phyloP scores from a whole-genome alignment of 2,329 filamentous ascomycete genomes.

The Chaetomiaceae sp. region DNA sequence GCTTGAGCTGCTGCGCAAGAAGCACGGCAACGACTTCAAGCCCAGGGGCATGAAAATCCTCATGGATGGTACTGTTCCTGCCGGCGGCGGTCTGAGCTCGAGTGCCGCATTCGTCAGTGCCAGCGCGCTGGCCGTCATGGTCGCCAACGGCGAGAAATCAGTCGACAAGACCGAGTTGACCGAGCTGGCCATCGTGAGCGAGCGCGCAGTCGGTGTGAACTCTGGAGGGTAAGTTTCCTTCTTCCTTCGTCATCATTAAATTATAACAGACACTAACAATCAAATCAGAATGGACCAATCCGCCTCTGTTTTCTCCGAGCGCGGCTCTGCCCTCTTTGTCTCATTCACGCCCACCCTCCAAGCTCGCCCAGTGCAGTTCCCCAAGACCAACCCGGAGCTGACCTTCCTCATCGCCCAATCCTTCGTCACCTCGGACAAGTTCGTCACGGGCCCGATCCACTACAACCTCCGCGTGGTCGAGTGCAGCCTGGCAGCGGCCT shows the following conservation, averaged over 20 bases:
- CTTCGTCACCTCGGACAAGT: constrained; percentile 91
- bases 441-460: constrained; percentile 85
- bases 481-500: constrained; percentile 79
- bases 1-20: constrained; percentile 68
- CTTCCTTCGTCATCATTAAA: no score
- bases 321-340: constrained; percentile 82
- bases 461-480: constrained; percentile 98
- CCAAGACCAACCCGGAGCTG: constrained; percentile 73
- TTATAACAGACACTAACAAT: background rate
- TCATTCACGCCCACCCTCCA: constrained; percentile 77
- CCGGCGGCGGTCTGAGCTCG: constrained; percentile 86
- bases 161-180: constrained; percentile 90
- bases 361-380: constrained; percentile 75
- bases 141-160: constrained; percentile 70
- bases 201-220: constrained; percentile 92
- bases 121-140: constrained; percentile 81
- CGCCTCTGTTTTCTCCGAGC: constrained; percentile 87
- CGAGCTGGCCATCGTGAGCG: constrained; percentile 89
- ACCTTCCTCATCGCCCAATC: constrained; percentile 93
- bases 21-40: constrained; percentile 54
- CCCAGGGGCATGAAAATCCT: constrained; percentile 80
- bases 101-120: constrained; percentile 92
- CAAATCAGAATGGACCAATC: constrained; percentile 92
- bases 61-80: constrained; percentile 86
- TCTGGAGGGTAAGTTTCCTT: constrained; percentile 77